Evolutionary conservation across 352 stramenopile species (phyloP), one percentile per base, ranked within the genome.

Genomic region (Pelagophyceae sp.): DNA sequence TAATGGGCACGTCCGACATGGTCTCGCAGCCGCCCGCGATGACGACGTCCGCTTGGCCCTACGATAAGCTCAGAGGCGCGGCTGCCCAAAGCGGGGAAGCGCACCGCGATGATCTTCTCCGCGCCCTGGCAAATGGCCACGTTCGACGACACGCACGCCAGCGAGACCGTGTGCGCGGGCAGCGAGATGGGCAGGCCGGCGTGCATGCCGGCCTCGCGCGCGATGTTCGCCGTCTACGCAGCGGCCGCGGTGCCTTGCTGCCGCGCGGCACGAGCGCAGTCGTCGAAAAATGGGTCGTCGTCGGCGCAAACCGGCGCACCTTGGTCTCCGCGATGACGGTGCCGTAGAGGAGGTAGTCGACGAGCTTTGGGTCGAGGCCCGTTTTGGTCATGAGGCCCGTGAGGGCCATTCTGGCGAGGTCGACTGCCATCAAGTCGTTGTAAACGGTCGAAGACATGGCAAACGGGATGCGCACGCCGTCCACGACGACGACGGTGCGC

Each of bases 1-100:
- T 92, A 81, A 99, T 99, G 3, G 96, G 96, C 35, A 98, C 92
- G 79, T 99, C 96, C 64, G 87, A 96, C 82, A 99, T 98, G 29
- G 95, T 98, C 85, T 99, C 96, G 3, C 89, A 88, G 54, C 96
- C 96, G 78, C 96, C 96, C 0, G 94, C 93, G 65, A 99, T 82
- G 51, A 99, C 89, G n/a, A 98, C 88, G 75, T 97, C 92, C 0
- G 95, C 95, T 70, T 97, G 90, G 31, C 92, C 93, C 45, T 54
- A 23, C 23, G n/a, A n/a, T n/a, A n/a, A n/a, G n/a, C n/a, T n/a
- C n/a, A n/a, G n/a, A n/a, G n/a, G n/a, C n/a, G n/a, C n/a, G n/a
- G n/a, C n/a, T n/a, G n/a, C n/a, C n/a, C n/a, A 11, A 54, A 23
- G 11, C 45, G 23, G 23, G 23, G 23, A 54, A 23, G 23, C 45